Evolutionary conservation across 192 early-diverging fungal species (phyloP), one percentile per base, ranked within the genome.

Genomic region (Podochytrium sp.): DNA sequence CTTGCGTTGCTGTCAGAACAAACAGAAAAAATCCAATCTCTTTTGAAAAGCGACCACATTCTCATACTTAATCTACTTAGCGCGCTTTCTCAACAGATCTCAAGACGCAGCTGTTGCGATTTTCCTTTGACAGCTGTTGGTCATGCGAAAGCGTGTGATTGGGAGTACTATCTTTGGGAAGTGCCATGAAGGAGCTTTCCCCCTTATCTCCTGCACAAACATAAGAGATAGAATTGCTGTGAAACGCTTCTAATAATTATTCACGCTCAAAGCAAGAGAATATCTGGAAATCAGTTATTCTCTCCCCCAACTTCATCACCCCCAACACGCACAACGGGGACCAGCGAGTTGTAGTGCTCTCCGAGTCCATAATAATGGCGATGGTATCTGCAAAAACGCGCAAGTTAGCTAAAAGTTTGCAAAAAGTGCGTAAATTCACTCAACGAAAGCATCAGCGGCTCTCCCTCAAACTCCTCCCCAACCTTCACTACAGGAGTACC

Each of bases 341-440:
- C 73, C 55, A 95, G 75, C 20, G 94, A 95, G 75, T 99, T 99
- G 83, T 99, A 99, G 89, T 99, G 97, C 74, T 93, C 93, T 32
- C 97, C 97, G 20, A 99, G 84, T 33, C 95, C 94, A 79, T 91
- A 97, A 61, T 92, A 90, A 74, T 97, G 90, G 42, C 90, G 87
- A 76, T 99, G 96, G 67, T 93, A 92, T 69, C 90, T 91, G 27
- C 43, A 10, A 56, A 34, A 20, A 38, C 10, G 37, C 7, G 47
- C 12, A 42, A 41, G 37, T 34, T 56, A 20, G 33, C 2, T 41
- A 60, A 66, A 20, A 43, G 38, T 53, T 16, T 57, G 20, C 29
- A 51, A n/a, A 27, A 63, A 76, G 58, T 60, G 7, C 53, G 25
- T 39, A 20, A 27, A 27, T n/a, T 59, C 37, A 97, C 70, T 92